Evolutionary conservation across 148 eudicot genomes (phyloP), one percentile per base, ranked within the genome.

Genomic region (Spergularia marina): DNA sequence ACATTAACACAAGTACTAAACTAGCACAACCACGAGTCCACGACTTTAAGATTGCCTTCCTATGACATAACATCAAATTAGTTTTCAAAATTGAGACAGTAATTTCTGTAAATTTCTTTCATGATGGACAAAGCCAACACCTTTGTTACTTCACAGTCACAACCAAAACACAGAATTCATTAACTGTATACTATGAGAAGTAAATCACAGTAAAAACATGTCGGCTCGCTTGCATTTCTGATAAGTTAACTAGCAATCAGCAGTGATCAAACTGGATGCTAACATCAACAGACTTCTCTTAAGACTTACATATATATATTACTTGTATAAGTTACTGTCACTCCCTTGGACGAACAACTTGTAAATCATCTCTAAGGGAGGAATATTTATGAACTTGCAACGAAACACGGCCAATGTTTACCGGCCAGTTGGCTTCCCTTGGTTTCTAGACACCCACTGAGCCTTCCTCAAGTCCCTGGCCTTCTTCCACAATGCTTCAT

Each of bases 401-500:
- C 20, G 8, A 30, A 8, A 12, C 5, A 53, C 2, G 16, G 12
- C 20, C 65, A 12, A 30, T n/a, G 36, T 13, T 62, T n/a, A 79
- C 17, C 15, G 39, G 15, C 88, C 81, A 44, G 71, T 74, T 2
- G 47, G 81, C 65, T 79, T 85, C 53, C 82, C 82, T 72, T 75
- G 71, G 73, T 85, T 84, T 40, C 86, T 78, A 56, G 78, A 77
- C 53, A 54, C 36, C 82, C 83, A 77, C 66, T 78, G 74, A 7
- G 57, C 79, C 77, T 85, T 79, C 73, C 88, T 87, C 14, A 83
- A 78, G 34, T 77, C 87, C 81, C 83, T 83, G 0, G 91, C 89
- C 80, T 71, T 81, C 87, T 84, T 93, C 97, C 89, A 88, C 83
- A 84, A 71, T 51, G 78, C 80, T n/a, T 83, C 34, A 36, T 94